These are phyloP conservation scores for Termitomyces sp. DNA, from an alignment of 768 basidiomycete species.

Conservation along the genomic window DNA sequence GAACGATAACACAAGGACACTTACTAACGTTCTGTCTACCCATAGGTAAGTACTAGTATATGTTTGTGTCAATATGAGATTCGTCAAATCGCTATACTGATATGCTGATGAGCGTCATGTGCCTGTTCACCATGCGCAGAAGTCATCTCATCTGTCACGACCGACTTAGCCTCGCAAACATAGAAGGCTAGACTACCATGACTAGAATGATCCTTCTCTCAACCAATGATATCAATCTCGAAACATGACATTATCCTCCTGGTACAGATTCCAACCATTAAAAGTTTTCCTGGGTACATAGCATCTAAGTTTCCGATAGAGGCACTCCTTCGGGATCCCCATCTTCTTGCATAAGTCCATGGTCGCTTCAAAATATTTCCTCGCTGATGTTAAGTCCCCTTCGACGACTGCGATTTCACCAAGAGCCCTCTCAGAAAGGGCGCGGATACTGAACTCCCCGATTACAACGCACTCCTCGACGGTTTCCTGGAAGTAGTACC, in stretches of 20 bases:
- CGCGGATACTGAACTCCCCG: background rate
- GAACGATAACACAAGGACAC: too few species aligned
- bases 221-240: background rate
- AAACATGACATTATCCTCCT: background rate
- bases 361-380: background rate
- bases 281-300: background rate
- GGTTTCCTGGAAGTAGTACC: background rate
- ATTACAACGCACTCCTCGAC: background rate
- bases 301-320: background rate
- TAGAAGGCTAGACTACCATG: too few species aligned
- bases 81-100: background rate
- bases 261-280: constrained; percentile 4
- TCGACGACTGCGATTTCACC: constrained; percentile 4
- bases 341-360: background rate
- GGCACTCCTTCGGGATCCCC: background rate
- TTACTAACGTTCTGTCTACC: too few species aligned
- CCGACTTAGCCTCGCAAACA: too few species aligned
- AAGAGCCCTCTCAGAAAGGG: constrained; percentile 3
- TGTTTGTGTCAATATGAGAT: background rate
- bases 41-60: too few species aligned
- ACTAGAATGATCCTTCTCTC: too few species aligned
- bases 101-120: too few species aligned
- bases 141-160: too few species aligned
- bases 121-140: too few species aligned
- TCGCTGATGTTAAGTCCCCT: background rate